Conservation (phyloP, 2,329 filamentous ascomycete genomes). For the Verticillium albo-atrum region DNA sequence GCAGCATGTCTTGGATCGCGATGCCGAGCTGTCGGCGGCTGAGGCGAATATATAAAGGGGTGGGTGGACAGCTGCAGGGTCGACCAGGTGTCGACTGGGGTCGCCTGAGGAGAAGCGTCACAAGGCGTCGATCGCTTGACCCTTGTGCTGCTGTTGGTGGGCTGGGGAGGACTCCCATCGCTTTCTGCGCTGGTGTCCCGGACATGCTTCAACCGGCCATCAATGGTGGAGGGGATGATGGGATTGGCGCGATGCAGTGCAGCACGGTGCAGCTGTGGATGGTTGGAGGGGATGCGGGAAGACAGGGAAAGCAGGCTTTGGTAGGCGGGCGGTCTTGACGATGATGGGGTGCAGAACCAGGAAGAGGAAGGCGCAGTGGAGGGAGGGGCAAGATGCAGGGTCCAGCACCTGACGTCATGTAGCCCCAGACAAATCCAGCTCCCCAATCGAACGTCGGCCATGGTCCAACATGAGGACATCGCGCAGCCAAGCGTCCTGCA, state of each 20-base stretch:
- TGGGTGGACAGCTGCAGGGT: neutral
- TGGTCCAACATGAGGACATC: neutral
- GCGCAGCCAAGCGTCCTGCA: neutral
- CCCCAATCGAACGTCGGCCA: neutral
- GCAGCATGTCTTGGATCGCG: neutral
- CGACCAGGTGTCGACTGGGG: neutral
- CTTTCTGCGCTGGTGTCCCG: neutral
- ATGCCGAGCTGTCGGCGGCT: neutral
- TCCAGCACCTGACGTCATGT: conserved; percentile 2
- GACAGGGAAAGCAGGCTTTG: neutral
- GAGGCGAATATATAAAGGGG: neutral
- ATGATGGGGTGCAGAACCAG: neutral
- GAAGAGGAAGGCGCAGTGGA: neutral
- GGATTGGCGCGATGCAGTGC: neutral
- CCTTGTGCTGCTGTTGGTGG: neutral
- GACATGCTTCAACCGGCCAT: neutral
- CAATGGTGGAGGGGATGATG: neutral
- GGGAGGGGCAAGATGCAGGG: neutral
- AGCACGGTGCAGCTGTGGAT: neutral
- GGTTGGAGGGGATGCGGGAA: too few relatives aligned
- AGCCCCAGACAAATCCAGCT: neutral
- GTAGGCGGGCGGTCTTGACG: neutral
- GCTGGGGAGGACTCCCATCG: neutral
- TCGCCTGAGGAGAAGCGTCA: conserved; percentile 1
- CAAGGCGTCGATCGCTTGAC: conserved; percentile 4